These are phyloP conservation scores for Albugo laibachii DNA, from an alignment of 352 stramenopile species.

Conservation along the genomic window DNA sequence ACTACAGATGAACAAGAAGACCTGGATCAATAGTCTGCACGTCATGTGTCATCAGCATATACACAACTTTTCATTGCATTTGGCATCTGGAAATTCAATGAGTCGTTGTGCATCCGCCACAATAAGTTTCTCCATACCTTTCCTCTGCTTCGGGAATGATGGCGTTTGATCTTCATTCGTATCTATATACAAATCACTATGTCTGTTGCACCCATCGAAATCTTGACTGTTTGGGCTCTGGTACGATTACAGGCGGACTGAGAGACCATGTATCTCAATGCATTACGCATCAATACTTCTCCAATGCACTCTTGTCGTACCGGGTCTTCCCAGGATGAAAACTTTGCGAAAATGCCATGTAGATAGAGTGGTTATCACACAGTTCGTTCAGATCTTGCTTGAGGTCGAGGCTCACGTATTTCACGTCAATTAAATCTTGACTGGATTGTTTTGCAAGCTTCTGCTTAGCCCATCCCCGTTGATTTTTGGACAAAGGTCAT, in stretches of 20 bases:
- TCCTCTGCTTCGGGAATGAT: constrained; percentile 84
- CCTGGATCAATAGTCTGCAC: constrained; percentile 88
- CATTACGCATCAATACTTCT: neutral
- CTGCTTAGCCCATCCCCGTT: too few relatives aligned
- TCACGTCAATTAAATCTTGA: too few relatives aligned
- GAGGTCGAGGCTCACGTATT: too few relatives aligned
- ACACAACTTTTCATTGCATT: neutral
- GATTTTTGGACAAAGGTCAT: too few relatives aligned
- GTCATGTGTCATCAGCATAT: constrained; percentile 82
- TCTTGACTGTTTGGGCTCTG: constrained; percentile 12
- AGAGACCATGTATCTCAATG: neutral
- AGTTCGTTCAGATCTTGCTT: constrained; percentile 33
- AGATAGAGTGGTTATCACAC: constrained; percentile 32
- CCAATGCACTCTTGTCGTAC: constrained; percentile 15
- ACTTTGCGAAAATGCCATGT: constrained; percentile 75
- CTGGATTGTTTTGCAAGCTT: too few relatives aligned
- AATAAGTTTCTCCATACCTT: constrained; percentile 83
- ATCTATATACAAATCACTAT: constrained; percentile 10
- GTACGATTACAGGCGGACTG: neutral
- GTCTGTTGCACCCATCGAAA: constrained; percentile 5
- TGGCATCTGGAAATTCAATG: constrained; percentile 78
- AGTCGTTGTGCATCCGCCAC: constrained; percentile 94
- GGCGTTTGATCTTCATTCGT: constrained; percentile 17
- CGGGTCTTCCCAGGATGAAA: constrained; percentile 62
- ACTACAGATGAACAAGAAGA: constrained; percentile 92